These are phyloP conservation scores for Pythium oligandrum DNA, from an alignment of 352 stramenopile genomes.

Conservation along the genomic window DNA sequence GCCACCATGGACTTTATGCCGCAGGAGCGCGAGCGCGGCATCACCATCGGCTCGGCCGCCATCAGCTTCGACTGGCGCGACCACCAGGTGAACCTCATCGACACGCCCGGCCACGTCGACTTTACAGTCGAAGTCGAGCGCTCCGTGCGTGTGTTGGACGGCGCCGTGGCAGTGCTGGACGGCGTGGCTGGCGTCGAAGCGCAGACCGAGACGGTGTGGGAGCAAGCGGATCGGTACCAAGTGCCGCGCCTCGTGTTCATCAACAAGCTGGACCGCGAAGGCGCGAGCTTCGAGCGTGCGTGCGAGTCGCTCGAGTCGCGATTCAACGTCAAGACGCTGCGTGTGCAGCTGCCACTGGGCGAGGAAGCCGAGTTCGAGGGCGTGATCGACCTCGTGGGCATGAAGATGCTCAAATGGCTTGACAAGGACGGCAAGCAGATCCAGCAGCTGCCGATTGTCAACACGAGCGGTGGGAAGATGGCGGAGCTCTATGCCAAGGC, in stretches of 20 bases:
- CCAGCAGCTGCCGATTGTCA: conserved; percentile 42
- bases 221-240: conserved; percentile 68
- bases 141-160: conserved; percentile 95
- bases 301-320: conserved; percentile 68
- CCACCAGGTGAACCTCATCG: conserved; percentile 97
- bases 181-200: conserved; percentile 95
- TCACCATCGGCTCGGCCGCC: conserved; percentile 97
- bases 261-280: conserved; percentile 97
- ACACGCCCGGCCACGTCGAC: conserved; percentile 97
- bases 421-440: conserved; percentile 57
- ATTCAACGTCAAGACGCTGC: conserved; percentile 55
- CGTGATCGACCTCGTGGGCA: conserved; percentile 60
- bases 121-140: conserved; percentile 99
- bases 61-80: conserved; percentile 95
- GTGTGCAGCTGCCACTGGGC: conserved; percentile 59
- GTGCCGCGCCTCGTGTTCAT: conserved; percentile 94
- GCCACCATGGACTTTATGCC: conserved; percentile 82
- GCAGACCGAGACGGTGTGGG: conserved; percentile 85
- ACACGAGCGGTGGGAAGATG: conserved; percentile 38
- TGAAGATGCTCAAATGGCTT: conserved; percentile 63
- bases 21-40: conserved; percentile 96
- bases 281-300: conserved; percentile 90
- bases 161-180: conserved; percentile 96
- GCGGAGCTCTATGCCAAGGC: conserved; percentile 41
- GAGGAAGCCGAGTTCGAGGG: conserved; percentile 61